Evolutionary conservation across 2,329 filamentous ascomycete species (phyloP), one percentile per base, ranked within the genome.

Genomic region (Arachnopeziza araneosa): DNA sequence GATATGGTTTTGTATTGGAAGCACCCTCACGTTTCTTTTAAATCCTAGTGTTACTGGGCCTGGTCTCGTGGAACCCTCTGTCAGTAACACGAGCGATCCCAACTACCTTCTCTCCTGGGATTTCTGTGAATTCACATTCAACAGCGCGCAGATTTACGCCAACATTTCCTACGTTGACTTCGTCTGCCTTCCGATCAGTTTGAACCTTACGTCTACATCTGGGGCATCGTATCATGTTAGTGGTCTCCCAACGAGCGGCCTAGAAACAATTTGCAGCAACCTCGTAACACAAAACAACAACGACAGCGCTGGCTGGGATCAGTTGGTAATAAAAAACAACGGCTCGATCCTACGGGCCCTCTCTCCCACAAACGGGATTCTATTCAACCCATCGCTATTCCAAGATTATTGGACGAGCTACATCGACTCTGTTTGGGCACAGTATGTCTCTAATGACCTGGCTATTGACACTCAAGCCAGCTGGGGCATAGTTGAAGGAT

Each of bases 81-180:
- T 87, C 30, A 87, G 83, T 48, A 92, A 91, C 72, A 71, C 78
- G 0, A 71, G 78, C 0, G 87, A 90, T 68, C 73, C 79, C 1
- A 89, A 88, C 72, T 84, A 85, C 70, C 75, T 80, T 48, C 73
- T 82, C 50, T 74, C 77, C 62, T 90, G 86, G 86, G 82, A 80
- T 44, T 90, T 90, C 69, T 84, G 80, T 74, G 87, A 90, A 73
- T 85, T 89, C 67, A 87, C 85, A 14, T 87, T 81, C 73, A 88
- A 88, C 73, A 68, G 72, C 36, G 68, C 72, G 22, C 78, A 89
- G 72, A 73, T 89, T 6, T 89, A 83, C 69, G 84, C 82, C 67
- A 89, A 89, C 66, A 85, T 92, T 66, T 84, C 80, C 62, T 87
- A 88, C 70, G 89, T 92, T 61, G 89, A 92, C 76, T 92, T 92